Evolutionary conservation across 805 yeast genomes (phyloP).

Genomic region (Suhomyces emberorum): DNA sequence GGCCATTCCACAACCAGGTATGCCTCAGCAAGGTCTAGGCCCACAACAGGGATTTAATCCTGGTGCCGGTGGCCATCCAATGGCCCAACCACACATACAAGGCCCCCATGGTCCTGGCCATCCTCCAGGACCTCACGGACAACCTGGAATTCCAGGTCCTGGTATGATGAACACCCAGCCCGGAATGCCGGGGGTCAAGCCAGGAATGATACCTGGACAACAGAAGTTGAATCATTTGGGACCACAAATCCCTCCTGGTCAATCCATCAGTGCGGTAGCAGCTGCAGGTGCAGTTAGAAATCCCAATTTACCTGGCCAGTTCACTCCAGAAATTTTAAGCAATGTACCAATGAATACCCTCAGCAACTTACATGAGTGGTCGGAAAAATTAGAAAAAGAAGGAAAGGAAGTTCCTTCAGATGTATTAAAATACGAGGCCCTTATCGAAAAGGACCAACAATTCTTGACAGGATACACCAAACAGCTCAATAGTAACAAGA

Average conservation of each 20-base stretch:
- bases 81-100: neutral
- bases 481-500: conserved; percentile 34
- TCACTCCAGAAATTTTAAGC: conserved; percentile 12
- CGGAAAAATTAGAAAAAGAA: conserved; percentile 40
- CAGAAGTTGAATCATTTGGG: neutral
- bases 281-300: conserved; percentile 3
- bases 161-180: neutral
- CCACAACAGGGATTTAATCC: conserved; percentile 4
- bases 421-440: conserved; percentile 51
- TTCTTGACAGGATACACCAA: conserved; percentile 26
- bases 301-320: conserved; percentile 2
- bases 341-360: conserved; percentile 24
- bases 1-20: conserved; percentile 1
- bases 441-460: conserved; percentile 28
- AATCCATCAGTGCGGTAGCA: conserved; percentile 2
- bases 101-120: neutral
- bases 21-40: conserved; percentile 1
- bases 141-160: neutral
- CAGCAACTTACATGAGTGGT: conserved; percentile 49
- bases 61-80: conserved; percentile 1
- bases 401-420: conserved; percentile 46
- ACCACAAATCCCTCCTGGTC: neutral
- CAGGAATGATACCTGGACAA: neutral
- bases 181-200: neutral
- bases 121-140: neutral